Base-by-base conservation (phyloP, 2,329 filamentous ascomycete species). In the Fusarium sp. region DNA sequence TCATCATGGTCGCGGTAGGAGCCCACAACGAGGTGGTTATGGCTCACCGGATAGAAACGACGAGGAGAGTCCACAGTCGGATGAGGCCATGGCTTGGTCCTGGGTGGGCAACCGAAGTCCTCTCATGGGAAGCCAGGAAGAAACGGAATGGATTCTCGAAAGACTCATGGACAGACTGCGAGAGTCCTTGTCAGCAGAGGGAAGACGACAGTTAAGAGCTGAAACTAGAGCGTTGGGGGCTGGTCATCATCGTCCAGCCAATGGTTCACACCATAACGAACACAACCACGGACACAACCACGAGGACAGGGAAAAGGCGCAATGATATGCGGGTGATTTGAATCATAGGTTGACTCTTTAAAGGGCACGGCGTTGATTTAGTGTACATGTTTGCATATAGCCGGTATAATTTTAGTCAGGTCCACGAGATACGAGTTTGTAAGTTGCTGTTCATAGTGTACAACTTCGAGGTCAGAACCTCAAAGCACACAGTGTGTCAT, bases 111-210 rank as follows among this genome's bases (percentile, higher is more conserved):
- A 90, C 56, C 84, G 89, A 15, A 93, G 90, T 73, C 93, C 93
- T 4, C 84, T 95, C 14, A 92, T 94, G 89, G 89, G 91, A 4
- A 87, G 87, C 57, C 88, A 90, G 77, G 89, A 89, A 65, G 93
- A 95, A 82, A 88, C 90, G 15, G 90, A 94, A 79, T 95, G 93
- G 93, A 90, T 95, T 38, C 80, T 95, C 45, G 90, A 94, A 69
- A 86, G 89, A 69, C 80, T 95, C 61, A 88, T 88, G 69, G 85
- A 85, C 61, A 87, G 84, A 68, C 83, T 95, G 40, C 78, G 79
- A 22, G 80, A 83, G 70, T 81, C 78, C 7, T 66, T 83, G 12
- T 72, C 78, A 6, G 33, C 52, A 6, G 77, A 77, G 45, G 74
- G 74, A 4, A 73, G 61, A 45, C 67, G 66, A 6, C 65, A 78